phyloP scores from a whole-genome alignment of 2,329 filamentous ascomycete genomes.

The Xylariaceae sp. region DNA sequence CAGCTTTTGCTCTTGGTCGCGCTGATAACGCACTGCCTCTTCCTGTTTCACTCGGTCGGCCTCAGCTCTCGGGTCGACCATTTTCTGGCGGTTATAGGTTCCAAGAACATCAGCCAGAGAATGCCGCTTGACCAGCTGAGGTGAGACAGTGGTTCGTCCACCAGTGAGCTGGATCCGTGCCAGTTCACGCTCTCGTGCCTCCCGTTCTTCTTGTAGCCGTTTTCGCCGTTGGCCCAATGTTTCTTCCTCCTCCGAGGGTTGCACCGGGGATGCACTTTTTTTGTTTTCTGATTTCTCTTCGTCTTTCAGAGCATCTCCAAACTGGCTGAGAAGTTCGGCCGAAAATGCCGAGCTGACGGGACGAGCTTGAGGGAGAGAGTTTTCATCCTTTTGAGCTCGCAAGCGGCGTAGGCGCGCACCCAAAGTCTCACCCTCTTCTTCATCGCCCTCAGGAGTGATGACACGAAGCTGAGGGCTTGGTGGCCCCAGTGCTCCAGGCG shows the following conservation, averaged over 20 bases:
- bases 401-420: constrained; percentile 64
- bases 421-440: constrained; percentile 64
- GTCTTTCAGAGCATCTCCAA: constrained; percentile 50
- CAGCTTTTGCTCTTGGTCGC: constrained; percentile 48
- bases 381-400: constrained; percentile 52
- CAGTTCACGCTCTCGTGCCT: constrained; percentile 60
- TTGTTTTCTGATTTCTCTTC: constrained; percentile 34
- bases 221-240: constrained; percentile 75
- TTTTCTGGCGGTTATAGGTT: constrained; percentile 33
- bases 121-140: constrained; percentile 43
- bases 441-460: constrained; percentile 42
- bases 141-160: constrained; percentile 34
- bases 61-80: constrained; percentile 41
- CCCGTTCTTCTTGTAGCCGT: constrained; percentile 67
- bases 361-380: constrained; percentile 49
- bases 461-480: constrained; percentile 32
- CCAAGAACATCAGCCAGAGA: constrained; percentile 58
- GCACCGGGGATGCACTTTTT: constrained; percentile 30
- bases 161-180: constrained; percentile 32
- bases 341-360: constrained; percentile 67
- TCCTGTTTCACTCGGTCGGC: constrained; percentile 42
- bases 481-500: constrained; percentile 25
- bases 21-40: constrained; percentile 39
- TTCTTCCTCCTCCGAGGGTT: constrained; percentile 60
- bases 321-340: constrained; percentile 64